Evolutionary conservation across 208 protist species (phyloP).

Genomic region (Wallacemonas sp.): DNA sequence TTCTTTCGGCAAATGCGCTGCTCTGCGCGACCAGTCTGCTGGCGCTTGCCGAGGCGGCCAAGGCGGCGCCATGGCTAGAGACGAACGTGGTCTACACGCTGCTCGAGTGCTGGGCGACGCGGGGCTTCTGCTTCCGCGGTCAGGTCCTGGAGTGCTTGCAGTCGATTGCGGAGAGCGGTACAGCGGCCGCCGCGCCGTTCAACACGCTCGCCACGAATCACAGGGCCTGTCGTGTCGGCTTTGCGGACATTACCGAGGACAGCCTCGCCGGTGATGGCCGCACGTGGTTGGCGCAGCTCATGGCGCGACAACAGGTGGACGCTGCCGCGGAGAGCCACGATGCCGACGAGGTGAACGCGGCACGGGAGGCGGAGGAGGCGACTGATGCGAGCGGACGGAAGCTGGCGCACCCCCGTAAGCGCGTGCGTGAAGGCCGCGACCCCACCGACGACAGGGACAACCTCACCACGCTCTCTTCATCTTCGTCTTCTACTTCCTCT

Average conservation of each 20-base stretch:
- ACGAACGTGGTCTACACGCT: conserved; percentile 63
- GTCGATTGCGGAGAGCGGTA: conserved; percentile 31
- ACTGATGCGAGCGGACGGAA: neutral
- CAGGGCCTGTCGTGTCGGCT: neutral
- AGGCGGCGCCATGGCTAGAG: conserved; percentile 50
- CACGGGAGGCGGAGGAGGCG: neutral
- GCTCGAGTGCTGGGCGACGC: conserved; percentile 77
- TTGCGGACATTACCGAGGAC: neutral
- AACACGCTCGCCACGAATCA: neutral
- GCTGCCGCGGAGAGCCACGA: no score
- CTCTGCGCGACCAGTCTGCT: conserved; percentile 66
- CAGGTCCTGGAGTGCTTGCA: conserved; percentile 60
- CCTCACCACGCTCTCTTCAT: neutral
- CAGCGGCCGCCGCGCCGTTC: neutral
- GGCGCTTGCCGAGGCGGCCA: conserved; percentile 60
- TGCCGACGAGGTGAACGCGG: neutral
- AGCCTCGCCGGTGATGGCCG: neutral
- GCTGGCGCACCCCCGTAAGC: neutral
- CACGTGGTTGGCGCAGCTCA: neutral
- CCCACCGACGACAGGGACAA: neutral
- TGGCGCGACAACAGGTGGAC: no score
- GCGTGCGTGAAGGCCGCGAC: neutral
- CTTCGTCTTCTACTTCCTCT: neutral
- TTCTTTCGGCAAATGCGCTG: conserved; percentile 44
- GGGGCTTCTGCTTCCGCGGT: conserved; percentile 46